Conservation (phyloP, 2,329 filamentous ascomycete genomes). For the Sclerotinia borealis region DNA sequence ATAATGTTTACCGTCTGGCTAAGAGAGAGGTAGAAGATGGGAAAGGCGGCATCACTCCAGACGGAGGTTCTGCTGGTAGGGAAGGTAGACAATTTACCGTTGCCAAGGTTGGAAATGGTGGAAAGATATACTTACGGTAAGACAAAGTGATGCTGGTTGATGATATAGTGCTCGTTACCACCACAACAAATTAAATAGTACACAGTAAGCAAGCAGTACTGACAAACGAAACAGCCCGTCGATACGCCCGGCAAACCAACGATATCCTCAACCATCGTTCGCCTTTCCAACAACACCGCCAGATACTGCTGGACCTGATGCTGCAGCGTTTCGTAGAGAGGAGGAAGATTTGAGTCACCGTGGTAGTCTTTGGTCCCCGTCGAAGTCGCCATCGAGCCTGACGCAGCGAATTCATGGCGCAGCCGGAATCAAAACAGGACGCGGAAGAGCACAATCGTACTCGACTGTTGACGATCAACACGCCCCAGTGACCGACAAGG, state of each 20-base stretch:
- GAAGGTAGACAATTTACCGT: slow-evolving; percentile 56
- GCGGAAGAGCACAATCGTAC: slow-evolving; percentile 65
- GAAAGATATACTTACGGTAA: slow-evolving; percentile 76
- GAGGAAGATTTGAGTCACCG: slow-evolving; percentile 21
- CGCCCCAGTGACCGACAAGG: slow-evolving; percentile 43
- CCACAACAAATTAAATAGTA: slow-evolving; percentile 9
- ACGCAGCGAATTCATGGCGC: slow-evolving; percentile 33
- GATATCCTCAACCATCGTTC: slow-evolving; percentile 55
- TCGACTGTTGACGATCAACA: slow-evolving; percentile 67
- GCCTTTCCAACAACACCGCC: slow-evolving; percentile 56
- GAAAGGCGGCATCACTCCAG: slow-evolving; percentile 51
- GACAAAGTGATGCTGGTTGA: slow-evolving; percentile 29
- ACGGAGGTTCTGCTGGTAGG: slow-evolving; percentile 50
- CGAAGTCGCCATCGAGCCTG: slow-evolving; percentile 31
- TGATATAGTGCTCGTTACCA: slow-evolving; percentile 8
- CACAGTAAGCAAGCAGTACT: slow-evolving; percentile 17
- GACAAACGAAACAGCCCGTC: slow-evolving; percentile 44
- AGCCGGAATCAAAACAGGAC: slow-evolving; percentile 29
- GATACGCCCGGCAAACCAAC: slow-evolving; percentile 54
- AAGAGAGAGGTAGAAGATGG: slow-evolving; percentile 40
- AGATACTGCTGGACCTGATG: slow-evolving; percentile 50
- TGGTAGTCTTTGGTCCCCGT: slow-evolving; percentile 31
- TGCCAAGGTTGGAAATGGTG: slow-evolving; percentile 76
- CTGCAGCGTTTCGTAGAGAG: slow-evolving; percentile 33
- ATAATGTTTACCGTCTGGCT: slow-evolving; percentile 25